These are phyloP conservation scores for Neoarthrinium moseri DNA, from an alignment of 2,329 filamentous ascomycete genomes.

Conservation along the genomic window DNA sequence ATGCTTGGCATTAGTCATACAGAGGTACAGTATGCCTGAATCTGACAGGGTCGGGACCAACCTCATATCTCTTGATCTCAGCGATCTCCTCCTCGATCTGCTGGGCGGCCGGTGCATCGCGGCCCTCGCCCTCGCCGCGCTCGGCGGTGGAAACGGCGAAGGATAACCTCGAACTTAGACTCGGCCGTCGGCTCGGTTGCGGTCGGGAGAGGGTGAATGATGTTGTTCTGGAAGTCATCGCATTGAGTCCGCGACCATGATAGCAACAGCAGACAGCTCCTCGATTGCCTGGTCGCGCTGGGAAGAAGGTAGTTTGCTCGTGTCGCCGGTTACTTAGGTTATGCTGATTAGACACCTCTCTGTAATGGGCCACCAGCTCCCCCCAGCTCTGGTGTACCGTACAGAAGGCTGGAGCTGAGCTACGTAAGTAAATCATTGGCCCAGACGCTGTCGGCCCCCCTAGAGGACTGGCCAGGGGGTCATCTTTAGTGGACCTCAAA, in stretches of 20 bases:
- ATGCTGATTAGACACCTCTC: too few species aligned
- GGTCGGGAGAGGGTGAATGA: conserved; percentile 51
- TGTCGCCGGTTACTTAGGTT: too few species aligned
- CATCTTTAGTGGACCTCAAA: not conserved
- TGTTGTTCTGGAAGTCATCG: conserved; percentile 52
- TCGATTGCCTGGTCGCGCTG: too few species aligned
- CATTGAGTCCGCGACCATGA: conserved; percentile 33
- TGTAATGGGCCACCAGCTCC: not conserved
- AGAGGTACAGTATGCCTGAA: not conserved
- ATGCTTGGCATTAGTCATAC: conserved; percentile 11
- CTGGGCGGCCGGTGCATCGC: conserved; percentile 56
- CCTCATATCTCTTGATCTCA: conserved; percentile 96
- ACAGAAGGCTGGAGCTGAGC: not conserved
- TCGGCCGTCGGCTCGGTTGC: conserved; percentile 46
- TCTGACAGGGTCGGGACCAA: conserved; percentile 28
- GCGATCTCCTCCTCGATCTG: conserved; percentile 92
- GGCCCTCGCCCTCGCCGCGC: conserved; percentile 55
- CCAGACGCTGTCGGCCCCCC: not conserved
- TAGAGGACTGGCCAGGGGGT: not conserved
- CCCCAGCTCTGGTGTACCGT: too few species aligned
- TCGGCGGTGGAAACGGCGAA: conserved; percentile 67
- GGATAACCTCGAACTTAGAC: conserved; percentile 64
- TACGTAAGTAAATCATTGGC: conserved; percentile 5
- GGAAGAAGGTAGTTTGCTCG: too few species aligned
- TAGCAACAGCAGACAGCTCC: conserved; percentile 14